Evolutionary conservation across 371 early-diverging fungal genomes (phyloP), one percentile per base, ranked within the genome.

Genomic region (Mortierella polycephala): DNA sequence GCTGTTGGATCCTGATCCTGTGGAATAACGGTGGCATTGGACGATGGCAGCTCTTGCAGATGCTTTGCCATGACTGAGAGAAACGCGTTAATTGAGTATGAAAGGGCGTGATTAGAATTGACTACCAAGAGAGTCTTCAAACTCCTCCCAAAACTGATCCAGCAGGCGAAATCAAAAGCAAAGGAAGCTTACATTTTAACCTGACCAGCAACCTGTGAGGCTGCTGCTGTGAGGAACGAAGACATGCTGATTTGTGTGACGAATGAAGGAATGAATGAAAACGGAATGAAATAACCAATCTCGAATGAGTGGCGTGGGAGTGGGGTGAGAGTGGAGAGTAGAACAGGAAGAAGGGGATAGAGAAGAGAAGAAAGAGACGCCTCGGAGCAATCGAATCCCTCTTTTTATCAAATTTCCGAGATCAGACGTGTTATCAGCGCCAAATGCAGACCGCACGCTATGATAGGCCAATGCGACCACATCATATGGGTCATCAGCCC

Each of bases 11-110:
- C 60, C 64, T 37, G 77, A 71, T 71, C 77, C 68, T 51, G 77
- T 71, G 16, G 77, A 63, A 64, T 68, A 76, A 1, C 71, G 68
- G 42, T 76, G 77, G 51, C 72, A 76, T 45, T 76, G 77, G 16
- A 64, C 61, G 21, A 57, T 45, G 14, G 68, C 62, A 16, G 72
- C 71, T 54, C 72, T 76, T 18, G 68, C 71, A 8, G 77, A 57
- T 1, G 71, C 20, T 40, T 53, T 67, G 60, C 56, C 73, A 57
- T 79, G 73, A 47, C 80, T 73, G 52, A 2, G 13, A 50, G 46
- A 8, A 49, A 1, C n/a, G n/a, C n/a, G 23, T 44, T 7, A 11
- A 47, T 8, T 20, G 12, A 45, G 53, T 0, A 23, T 23, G 37
- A 52, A 40, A 56, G 13, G 6, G 58, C 7, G 45, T 30, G 49